Percentiles rank a stretch among this genome's conserved stretches.
phyloP scores from a whole-genome alignment of 768 basidiomycete genomes.

The Cyathus striatus region DNA sequence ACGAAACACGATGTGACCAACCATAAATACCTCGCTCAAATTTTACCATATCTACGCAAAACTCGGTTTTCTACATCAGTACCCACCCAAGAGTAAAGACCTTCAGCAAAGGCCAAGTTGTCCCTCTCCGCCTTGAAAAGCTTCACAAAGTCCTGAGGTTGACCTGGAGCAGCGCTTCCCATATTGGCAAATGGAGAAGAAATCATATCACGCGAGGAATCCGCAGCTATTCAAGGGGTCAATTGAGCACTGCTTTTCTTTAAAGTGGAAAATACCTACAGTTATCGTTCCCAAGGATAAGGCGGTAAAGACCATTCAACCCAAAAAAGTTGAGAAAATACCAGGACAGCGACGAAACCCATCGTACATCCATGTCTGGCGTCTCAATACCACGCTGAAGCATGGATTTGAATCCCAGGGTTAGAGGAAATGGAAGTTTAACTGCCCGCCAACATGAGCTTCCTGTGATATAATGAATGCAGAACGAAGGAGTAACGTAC shows the following conservation, averaged over 20 bases:
- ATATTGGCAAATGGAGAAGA: slow-evolving; percentile 62
- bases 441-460: slow-evolving; percentile 41
- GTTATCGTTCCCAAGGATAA: slow-evolving; percentile 88
- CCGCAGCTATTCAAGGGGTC: slow-evolving; percentile 52
- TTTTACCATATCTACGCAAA: slow-evolving; percentile 71
- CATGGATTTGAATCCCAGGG: slow-evolving; percentile 96
- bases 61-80: slow-evolving; percentile 77
- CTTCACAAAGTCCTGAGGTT: slow-evolving; percentile 81
- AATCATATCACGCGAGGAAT: slow-evolving; percentile 71
- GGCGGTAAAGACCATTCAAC: slow-evolving; percentile 89
- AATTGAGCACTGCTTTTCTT: slow-evolving; percentile 8
- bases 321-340: slow-evolving; percentile 99
- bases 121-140: slow-evolving; percentile 89
- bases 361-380: slow-evolving; percentile 95
- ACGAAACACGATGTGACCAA: too few relatives aligned
- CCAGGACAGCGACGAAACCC: slow-evolving; percentile 99
- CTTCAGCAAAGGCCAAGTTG: slow-evolving; percentile 89
- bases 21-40: too few relatives aligned
- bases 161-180: slow-evolving; percentile 37
- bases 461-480: background rate
- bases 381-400: slow-evolving; percentile 94
- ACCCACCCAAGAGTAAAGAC: slow-evolving; percentile 79
- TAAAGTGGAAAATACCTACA: slow-evolving; percentile 42
- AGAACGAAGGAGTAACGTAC: slow-evolving; percentile 57
- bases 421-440: slow-evolving; percentile 94